Evolutionary conservation across 768 basidiomycete genomes (phyloP).

Genomic region (Mycena polygramma): DNA sequence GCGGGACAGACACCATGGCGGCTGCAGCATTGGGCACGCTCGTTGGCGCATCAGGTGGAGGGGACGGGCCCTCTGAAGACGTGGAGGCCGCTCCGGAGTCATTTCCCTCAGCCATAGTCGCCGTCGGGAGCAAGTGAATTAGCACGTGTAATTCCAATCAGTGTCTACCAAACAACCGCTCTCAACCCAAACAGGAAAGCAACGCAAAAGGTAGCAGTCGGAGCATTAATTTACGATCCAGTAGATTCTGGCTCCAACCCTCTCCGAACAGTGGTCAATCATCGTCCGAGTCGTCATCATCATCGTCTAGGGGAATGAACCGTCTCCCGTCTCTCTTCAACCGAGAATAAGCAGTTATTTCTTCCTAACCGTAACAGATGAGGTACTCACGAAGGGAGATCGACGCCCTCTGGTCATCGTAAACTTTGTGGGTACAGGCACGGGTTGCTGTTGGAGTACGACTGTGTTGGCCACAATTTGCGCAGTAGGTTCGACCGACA

Average conservation of each 20-base stretch:
- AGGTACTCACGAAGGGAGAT: slow-evolving; percentile 40
- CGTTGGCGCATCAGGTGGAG: neutral
- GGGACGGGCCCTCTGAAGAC: slow-evolving; percentile 1
- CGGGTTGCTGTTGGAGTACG: slow-evolving; percentile 7
- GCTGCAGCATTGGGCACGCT: neutral
- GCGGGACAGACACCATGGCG: neutral
- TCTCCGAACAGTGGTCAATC: slow-evolving; percentile 17
- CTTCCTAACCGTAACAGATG: neutral
- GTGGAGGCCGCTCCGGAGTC: neutral
- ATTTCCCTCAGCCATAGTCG: slow-evolving; percentile 18
- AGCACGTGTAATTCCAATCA: slow-evolving; percentile 3
- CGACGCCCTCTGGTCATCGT: slow-evolving; percentile 33
- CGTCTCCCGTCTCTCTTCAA: slow-evolving; percentile 58
- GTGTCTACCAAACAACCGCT: too few relatives aligned
- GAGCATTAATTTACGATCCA: neutral
- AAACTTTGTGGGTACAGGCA: slow-evolving; percentile 20
- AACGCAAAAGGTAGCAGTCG: neutral
- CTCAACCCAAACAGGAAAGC: neutral
- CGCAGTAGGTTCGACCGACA: neutral
- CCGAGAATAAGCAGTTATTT: neutral
- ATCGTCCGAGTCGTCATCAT: slow-evolving; percentile 47
- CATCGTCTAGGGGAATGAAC: slow-evolving; percentile 63
- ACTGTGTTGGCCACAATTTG: neutral
- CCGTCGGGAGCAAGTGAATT: neutral
- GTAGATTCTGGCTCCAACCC: neutral